Conservation (phyloP, 2,329 filamentous ascomycete species). For the Rhynchosporium secalis region DNA sequence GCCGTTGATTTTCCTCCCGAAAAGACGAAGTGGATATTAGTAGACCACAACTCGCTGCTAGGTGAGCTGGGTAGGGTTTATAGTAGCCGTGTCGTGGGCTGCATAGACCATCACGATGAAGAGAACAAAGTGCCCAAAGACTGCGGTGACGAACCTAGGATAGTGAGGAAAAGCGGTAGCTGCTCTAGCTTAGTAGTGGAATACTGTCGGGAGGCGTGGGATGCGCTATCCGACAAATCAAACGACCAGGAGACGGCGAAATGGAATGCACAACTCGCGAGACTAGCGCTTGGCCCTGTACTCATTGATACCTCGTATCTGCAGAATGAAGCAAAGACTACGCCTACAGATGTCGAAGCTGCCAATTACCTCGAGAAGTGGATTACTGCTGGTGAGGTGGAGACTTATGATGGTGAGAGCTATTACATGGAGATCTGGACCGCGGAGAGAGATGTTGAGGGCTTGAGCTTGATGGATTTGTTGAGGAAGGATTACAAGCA, state of each 20-base stretch:
- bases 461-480: conserved; percentile 63
- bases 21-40: conserved; percentile 68
- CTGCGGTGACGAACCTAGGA: conserved; percentile 52
- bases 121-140: conserved; percentile 55
- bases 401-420: conserved; percentile 50
- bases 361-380: conserved; percentile 59
- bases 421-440: conserved; percentile 61
- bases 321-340: conserved; percentile 62
- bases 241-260: conserved; percentile 41
- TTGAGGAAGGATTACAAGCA: conserved; percentile 84
- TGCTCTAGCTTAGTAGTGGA: conserved; percentile 70
- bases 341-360: conserved; percentile 58
- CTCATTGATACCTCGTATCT: conserved; percentile 73
- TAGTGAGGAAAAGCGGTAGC: conserved; percentile 68
- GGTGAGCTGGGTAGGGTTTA: conserved; percentile 59
- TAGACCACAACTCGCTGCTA: conserved; percentile 77
- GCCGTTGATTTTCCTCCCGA: conserved; percentile 42
- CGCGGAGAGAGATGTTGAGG: conserved; percentile 68
- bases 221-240: conserved; percentile 47
- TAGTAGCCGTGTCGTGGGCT: conserved; percentile 56
- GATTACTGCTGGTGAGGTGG: conserved; percentile 23
- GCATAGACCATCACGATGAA: conserved; percentile 79
- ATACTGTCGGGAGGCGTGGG: conserved; percentile 59
- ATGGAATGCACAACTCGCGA: conserved; percentile 60
- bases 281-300: conserved; percentile 67